Base-by-base conservation (phyloP, 352 stramenopile genomes). In the Phytophthora litchii region DNA sequence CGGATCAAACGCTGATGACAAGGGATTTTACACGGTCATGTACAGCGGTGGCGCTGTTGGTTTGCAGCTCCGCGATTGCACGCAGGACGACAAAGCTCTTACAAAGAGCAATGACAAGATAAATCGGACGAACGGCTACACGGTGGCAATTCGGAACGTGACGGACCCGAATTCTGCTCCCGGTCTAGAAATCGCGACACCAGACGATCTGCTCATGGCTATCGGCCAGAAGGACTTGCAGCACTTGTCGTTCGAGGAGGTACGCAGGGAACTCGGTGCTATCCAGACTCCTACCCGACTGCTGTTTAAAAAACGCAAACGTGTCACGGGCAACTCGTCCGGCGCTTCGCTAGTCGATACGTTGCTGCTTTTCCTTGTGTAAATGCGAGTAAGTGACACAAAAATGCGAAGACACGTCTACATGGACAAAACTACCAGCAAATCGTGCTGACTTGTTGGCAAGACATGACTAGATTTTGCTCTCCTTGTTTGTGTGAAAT, bases 321-420 rank as follows among this genome's bases (percentile, higher is more conserved):
- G 58, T 25, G 55, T 68, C 10, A 62, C 60, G 19, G 64, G 55
- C 14, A 82, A 69, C 9, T 70, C 64, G 17, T 48, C 49, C 10
- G 77, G 62, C 12, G 59, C 64, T 42, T 75, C 77, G 43, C 72
- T 92, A 19, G 74, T 84, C 20, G 80, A 89, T 54, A 65, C 78
- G 10, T 60, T 92, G n/a, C 54, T 92, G 27, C 63, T 92, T 1
- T 89, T 91, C 57, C 68, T 91, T 25, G 70, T 88, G 46, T 88
- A 75, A 67, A n/a, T 32, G 8, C 25, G 12, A 44, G 12, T 13
- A 32, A 48, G 44, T n/a, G 17, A 54, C 35, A 7, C 38, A 47
- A 64, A 35, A 42, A 47, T 8, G 35, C 19, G 23, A 25, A 17
- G 5, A 19, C 17, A 38, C 53, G 31, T 38, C 11, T 41, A 17